phyloP scores from a whole-genome alignment of 1,139 yeast species.

The Scheffersomyces illinoinensis region DNA sequence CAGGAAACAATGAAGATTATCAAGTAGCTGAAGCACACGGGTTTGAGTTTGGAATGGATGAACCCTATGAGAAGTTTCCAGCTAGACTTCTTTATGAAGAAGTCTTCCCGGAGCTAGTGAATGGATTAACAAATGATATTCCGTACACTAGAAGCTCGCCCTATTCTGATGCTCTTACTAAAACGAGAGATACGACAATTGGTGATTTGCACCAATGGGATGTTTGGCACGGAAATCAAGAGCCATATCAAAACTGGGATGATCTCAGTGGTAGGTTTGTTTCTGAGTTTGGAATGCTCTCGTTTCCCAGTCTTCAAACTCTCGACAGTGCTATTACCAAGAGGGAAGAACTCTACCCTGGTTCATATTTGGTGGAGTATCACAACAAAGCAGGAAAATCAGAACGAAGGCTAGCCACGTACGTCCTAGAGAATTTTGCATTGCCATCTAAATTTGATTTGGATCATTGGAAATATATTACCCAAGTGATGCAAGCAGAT shows the following conservation, averaged over 20 bases:
- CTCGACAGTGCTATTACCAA: slow-evolving; percentile 32
- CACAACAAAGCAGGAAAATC: slow-evolving; percentile 48
- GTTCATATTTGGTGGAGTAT: slow-evolving; percentile 34
- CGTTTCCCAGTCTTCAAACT: slow-evolving; percentile 37
- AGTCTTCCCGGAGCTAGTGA: slow-evolving; percentile 30
- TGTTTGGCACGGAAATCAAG: slow-evolving; percentile 50
- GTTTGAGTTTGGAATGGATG: slow-evolving; percentile 32
- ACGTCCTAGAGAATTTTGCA: slow-evolving; percentile 45
- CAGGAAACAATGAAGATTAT: slow-evolving; percentile 52
- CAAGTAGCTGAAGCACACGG: slow-evolving; percentile 38
- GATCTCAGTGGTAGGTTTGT: slow-evolving; percentile 43
- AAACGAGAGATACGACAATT: slow-evolving; percentile 25
- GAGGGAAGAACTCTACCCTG: slow-evolving; percentile 32
- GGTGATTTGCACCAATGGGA: slow-evolving; percentile 56
- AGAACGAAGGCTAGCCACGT: slow-evolving; percentile 43
- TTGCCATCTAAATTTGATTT: slow-evolving; percentile 33
- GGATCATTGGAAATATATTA: slow-evolving; percentile 44
- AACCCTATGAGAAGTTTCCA: slow-evolving; percentile 36
- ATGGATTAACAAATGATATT: slow-evolving; percentile 21
- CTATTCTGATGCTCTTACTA: slow-evolving; percentile 36
- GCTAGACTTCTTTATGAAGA: slow-evolving; percentile 41
- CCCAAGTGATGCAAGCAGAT: slow-evolving; percentile 52
- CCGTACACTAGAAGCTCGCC: slow-evolving; percentile 48
- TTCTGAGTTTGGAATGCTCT: slow-evolving; percentile 50
- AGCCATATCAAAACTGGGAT: slow-evolving; percentile 43